These are phyloP conservation scores for Thamnidium elegans DNA, from an alignment of 192 early-diverging fungal species.

Conservation along the genomic window DNA sequence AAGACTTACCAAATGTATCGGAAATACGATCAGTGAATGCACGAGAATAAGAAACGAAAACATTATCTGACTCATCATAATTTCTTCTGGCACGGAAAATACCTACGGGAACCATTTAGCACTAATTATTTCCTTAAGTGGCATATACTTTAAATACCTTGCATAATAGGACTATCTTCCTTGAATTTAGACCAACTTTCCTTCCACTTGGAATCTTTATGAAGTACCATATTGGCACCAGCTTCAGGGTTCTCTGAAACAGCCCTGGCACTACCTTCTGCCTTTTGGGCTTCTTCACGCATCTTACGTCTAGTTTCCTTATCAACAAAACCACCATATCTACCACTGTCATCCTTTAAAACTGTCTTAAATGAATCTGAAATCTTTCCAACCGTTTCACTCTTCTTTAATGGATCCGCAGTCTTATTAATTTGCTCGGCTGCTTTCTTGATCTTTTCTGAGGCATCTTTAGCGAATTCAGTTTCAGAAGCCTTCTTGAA, in stretches of 20 bases:
- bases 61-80: constrained; percentile 90
- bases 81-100: constrained; percentile 73
- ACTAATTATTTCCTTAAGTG: too few species aligned
- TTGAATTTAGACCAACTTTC: constrained; percentile 92
- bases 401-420: constrained; percentile 36
- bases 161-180: constrained; percentile 81
- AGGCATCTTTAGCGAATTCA: constrained; percentile 77
- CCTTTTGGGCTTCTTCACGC: constrained; percentile 44
- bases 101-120: constrained; percentile 20
- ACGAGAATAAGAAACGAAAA: constrained; percentile 72
- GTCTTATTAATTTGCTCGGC: constrained; percentile 35
- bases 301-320: constrained; percentile 68
- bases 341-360: constrained; percentile 65
- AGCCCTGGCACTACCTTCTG: constrained; percentile 17
- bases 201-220: constrained; percentile 85
- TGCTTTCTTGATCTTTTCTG: constrained; percentile 56
- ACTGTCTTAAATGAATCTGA: constrained; percentile 62
- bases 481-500: constrained; percentile 68
- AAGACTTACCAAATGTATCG: constrained; percentile 60
- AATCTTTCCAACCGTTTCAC: constrained; percentile 54
- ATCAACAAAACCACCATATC: constrained; percentile 73
- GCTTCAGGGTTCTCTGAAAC: constrained; percentile 50
- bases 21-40: constrained; percentile 75
- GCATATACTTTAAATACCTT: constrained; percentile 41
- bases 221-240: constrained; percentile 74